Evolutionary conservation across 345 rosid genomes (phyloP), one percentile per base, ranked within the genome.

Genomic region (Aethionema arabicum): DNA sequence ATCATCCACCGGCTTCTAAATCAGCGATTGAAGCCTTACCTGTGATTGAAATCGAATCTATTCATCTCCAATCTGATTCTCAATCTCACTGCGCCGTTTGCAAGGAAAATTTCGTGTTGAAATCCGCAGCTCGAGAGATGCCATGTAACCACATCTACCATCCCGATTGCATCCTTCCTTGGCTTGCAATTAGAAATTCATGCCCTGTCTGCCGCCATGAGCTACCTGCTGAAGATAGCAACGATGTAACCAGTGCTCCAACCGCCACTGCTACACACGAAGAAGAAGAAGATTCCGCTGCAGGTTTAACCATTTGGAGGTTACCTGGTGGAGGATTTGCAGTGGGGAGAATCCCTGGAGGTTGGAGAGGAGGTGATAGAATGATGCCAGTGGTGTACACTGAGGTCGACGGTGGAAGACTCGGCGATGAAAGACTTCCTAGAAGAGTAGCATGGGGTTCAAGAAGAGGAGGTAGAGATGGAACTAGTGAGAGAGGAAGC

Each of bases 141-240:
- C 99, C 99, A 0, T 93, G 99, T 50, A 88, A 90, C 53, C 99
- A 93, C 10, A 76, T 93, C 2, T 93, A 90, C 41, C 99, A 93
- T 75, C 75, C 89, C 0, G 95, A 85, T 55, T 93, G 99, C 11
- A 93, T 93, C 16, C 84, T 93, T 15, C 97, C 99, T 0, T 93
- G 99, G 99, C 84, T 93, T 3, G 82, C 85, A 0, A 56, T 93
- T 46, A 74, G 96, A 1, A 93, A 90, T 57, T 93, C 99, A 0
- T 93, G 99, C 35, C 99, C 99, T 0, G 90, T 93, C 35, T 93
- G 97, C 64, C 91, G 99, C 14, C 90, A 87, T 12, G 97, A 93
- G 74, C 72, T 93, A 27, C 97, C 96, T 0, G 42, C 73, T 0
- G 85, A 65, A 5, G 78, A 45, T 11, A 13, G 6, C 3, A 46